phyloP scores from a whole-genome alignment of 257 asterid species.

The Handroanthus guayacan region DNA sequence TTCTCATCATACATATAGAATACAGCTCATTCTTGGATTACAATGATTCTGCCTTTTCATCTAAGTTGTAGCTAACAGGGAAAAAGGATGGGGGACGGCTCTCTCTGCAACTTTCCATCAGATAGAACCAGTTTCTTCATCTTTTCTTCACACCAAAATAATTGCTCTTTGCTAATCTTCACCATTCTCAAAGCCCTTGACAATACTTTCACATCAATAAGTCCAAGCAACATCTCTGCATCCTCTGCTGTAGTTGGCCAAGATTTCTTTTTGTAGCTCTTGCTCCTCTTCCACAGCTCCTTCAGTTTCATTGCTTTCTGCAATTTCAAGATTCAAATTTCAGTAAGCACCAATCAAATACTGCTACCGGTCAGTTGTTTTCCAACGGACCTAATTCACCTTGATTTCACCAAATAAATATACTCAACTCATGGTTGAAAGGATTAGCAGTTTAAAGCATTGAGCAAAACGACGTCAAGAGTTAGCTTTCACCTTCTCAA shows the following conservation, averaged over 20 bases:
- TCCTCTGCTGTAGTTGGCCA: constrained; percentile 70
- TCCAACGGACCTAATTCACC: neutral
- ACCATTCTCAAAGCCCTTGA: constrained; percentile 69
- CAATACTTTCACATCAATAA: constrained; percentile 69
- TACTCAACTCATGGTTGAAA: neutral
- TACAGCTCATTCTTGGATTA: neutral
- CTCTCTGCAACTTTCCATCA: constrained; percentile 79
- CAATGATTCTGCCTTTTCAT: neutral
- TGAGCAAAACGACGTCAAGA: neutral
- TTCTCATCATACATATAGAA: neutral
- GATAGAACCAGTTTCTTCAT: constrained; percentile 66
- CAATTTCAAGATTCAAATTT: constrained; percentile 32
- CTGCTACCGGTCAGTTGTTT: neutral
- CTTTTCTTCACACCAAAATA: constrained; percentile 91
- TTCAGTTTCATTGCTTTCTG: constrained; percentile 86
- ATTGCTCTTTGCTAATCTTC: constrained; percentile 67
- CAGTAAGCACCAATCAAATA: neutral
- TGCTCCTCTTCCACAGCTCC: constrained; percentile 73
- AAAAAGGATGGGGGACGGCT: constrained; percentile 79
- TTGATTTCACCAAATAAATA: neutral
- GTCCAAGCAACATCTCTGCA: constrained; percentile 71
- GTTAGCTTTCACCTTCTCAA: constrained; percentile 67
- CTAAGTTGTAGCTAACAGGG: constrained; percentile 50
- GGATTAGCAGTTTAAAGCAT: neutral
- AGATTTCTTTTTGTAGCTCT: constrained; percentile 64